Conservation (phyloP, 805 yeast species). For the Jamesozyma lodderae region DNA sequence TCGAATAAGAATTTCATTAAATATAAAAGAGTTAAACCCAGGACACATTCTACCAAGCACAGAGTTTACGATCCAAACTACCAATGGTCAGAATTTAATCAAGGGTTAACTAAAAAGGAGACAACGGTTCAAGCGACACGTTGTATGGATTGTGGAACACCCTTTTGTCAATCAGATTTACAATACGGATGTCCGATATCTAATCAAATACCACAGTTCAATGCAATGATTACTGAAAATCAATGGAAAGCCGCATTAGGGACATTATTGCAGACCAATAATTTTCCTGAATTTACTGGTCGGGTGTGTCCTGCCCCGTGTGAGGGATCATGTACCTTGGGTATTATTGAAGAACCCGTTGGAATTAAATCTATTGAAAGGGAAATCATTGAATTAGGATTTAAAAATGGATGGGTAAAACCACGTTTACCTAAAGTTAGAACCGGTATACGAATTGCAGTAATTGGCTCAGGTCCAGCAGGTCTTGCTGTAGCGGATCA, state of each 20-base stretch:
- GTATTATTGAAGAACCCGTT: slow-evolving; percentile 62
- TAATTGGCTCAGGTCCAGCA: slow-evolving; percentile 69
- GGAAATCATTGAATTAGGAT: slow-evolving; percentile 93
- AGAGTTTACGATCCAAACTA: slow-evolving; percentile 18
- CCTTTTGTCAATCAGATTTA: slow-evolving; percentile 95
- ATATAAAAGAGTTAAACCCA: slow-evolving; percentile 48
- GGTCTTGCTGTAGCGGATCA: slow-evolving; percentile 97
- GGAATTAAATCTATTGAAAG: slow-evolving; percentile 94
- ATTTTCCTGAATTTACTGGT: slow-evolving; percentile 97
- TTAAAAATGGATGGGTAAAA: slow-evolving; percentile 91
- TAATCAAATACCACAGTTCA: slow-evolving; percentile 96
- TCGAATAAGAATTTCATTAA: slow-evolving; percentile 56
- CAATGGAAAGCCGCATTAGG: slow-evolving; percentile 92
- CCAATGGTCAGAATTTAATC: slow-evolving; percentile 87
- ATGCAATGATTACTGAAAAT: slow-evolving; percentile 88
- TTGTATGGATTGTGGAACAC: slow-evolving; percentile 99
- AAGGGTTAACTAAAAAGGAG: slow-evolving; percentile 72
- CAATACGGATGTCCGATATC: slow-evolving; percentile 84
- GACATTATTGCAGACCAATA: slow-evolving; percentile 87
- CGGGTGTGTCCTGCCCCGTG: slow-evolving; percentile 99
- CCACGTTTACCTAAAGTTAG: slow-evolving; percentile 72
- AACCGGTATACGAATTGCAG: slow-evolving; percentile 77
- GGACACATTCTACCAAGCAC: neutral
- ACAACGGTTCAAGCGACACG: slow-evolving; percentile 88
- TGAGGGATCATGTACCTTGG: slow-evolving; percentile 92